Percentiles rank a stretch among this genome's conserved stretches.
These are phyloP conservation scores for Flueggea neowawraea DNA, from an alignment of 441 rosid genomes.

Conservation along the genomic window DNA sequence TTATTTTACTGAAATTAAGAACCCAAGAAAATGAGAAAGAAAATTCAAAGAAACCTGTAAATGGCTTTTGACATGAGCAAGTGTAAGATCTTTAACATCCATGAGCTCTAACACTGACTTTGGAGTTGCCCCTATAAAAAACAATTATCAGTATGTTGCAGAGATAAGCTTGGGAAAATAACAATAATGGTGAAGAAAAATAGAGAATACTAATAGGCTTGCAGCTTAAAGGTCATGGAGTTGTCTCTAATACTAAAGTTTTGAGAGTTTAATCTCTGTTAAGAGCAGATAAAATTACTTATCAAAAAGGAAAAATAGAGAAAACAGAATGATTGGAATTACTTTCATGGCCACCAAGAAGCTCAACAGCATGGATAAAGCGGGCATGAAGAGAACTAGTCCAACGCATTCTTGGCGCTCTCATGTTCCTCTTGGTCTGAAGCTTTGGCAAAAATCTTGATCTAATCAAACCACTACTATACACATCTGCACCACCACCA, in stretches of 20 bases:
- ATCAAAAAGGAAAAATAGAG: neutral
- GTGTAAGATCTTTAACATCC: constrained; percentile 84
- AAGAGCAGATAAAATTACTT: neutral
- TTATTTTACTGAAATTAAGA: neutral
- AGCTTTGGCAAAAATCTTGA: constrained; percentile 65
- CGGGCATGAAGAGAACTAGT: constrained; percentile 80
- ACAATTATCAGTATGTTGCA: neutral
- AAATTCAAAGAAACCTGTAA: constrained; percentile 51
- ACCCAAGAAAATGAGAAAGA: constrained; percentile 2
- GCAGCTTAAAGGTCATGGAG: too few relatives aligned
- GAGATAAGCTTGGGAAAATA: neutral
- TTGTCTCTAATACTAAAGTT: too few relatives aligned
- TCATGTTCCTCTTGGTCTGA: constrained; percentile 66
- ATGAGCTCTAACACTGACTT: constrained; percentile 87
- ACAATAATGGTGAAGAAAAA: neutral
- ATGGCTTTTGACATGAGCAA: constrained; percentile 89
- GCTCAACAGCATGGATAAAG: constrained; percentile 85
- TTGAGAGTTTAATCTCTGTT: neutral
- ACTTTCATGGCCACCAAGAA: constrained; percentile 82
- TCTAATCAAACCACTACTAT: constrained; percentile 44
- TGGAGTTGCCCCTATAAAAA: constrained; percentile 74
- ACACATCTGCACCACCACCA: constrained; percentile 35
- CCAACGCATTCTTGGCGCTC: constrained; percentile 95
- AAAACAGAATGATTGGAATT: neutral
- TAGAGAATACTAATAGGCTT: too few relatives aligned